These are phyloP conservation scores for Arthrobotrys megalospora DNA, from an alignment of 2,329 filamentous ascomycete species.

Conservation along the genomic window DNA sequence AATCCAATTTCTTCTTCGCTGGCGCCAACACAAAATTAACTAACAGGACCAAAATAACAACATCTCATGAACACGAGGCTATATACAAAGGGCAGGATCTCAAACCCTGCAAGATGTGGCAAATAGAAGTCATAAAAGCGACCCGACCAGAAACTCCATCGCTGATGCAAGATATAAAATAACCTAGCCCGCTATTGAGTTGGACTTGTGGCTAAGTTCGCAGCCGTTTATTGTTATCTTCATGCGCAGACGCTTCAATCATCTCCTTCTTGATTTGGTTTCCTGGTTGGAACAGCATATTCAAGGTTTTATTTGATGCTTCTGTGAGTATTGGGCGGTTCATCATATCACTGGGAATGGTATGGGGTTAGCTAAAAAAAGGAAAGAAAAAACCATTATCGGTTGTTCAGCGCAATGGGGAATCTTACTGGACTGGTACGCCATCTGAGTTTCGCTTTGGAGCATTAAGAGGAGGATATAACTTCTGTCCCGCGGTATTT, in stretches of 20 bases:
- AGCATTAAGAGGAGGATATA: constrained; percentile 54
- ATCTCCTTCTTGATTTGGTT: constrained; percentile 41
- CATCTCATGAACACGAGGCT: not conserved
- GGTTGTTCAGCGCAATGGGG: not conserved
- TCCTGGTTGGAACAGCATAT: constrained; percentile 17
- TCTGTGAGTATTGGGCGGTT: constrained; percentile 50
- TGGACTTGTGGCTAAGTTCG: constrained; percentile 15
- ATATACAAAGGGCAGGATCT: not conserved
- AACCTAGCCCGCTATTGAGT: not conserved
- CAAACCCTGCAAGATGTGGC: not conserved
- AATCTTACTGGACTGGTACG: constrained; percentile 51
- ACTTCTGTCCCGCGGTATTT: constrained; percentile 37
- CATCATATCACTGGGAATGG: constrained; percentile 50
- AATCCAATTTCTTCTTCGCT: constrained; percentile 23
- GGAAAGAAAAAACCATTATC: too few species aligned
- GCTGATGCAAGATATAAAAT: constrained; percentile 1
- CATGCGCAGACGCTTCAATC: constrained; percentile 6
- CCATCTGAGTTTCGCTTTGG: constrained; percentile 57
- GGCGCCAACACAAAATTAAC: constrained; percentile 26
- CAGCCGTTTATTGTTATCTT: constrained; percentile 49
- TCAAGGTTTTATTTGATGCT: constrained; percentile 46
- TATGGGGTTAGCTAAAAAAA: not conserved
- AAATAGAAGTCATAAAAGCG: constrained; percentile 13
- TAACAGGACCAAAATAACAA: constrained; percentile 16
- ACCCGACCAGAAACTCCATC: constrained; percentile 20